Conservation (phyloP, 129 eudicot species). For the Daucus carota region DNA sequence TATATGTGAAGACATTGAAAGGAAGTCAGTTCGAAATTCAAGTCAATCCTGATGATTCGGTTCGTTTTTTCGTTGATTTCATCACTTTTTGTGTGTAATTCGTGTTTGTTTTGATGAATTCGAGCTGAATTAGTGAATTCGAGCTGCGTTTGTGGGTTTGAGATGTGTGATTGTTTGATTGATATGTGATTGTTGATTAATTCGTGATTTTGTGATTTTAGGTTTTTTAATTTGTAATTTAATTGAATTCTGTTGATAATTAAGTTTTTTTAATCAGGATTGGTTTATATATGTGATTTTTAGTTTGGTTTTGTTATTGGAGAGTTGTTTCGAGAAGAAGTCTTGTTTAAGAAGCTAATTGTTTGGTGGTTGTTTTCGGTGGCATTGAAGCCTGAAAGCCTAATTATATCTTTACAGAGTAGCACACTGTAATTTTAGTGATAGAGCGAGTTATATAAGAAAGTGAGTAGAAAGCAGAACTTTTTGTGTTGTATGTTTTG, state of each 20-base stretch:
- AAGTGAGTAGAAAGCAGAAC: neutral
- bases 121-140: neutral
- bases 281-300: neutral
- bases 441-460: too few species aligned
- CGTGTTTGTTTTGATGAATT: neutral
- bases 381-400: neutral
- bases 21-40: conserved; percentile 70
- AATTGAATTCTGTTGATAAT: neutral
- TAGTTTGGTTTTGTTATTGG: neutral
- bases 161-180: conserved; percentile 20
- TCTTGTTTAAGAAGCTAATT: too few species aligned
- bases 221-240: neutral
- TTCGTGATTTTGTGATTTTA: neutral
- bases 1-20: conserved; percentile 72
- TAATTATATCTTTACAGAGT: neutral
- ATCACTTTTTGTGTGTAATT: neutral
- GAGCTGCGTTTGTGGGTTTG: neutral
- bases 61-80: conserved; percentile 10
- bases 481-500: neutral
- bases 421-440: too few species aligned
- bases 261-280: neutral
- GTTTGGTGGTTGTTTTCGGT: neutral
- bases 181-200: neutral
- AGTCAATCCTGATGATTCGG: conserved; percentile 70
- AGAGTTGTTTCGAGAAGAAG: neutral